These are phyloP conservation scores for Tricholoma bakamatsutake DNA, from an alignment of 768 basidiomycete genomes.

Conservation along the genomic window DNA sequence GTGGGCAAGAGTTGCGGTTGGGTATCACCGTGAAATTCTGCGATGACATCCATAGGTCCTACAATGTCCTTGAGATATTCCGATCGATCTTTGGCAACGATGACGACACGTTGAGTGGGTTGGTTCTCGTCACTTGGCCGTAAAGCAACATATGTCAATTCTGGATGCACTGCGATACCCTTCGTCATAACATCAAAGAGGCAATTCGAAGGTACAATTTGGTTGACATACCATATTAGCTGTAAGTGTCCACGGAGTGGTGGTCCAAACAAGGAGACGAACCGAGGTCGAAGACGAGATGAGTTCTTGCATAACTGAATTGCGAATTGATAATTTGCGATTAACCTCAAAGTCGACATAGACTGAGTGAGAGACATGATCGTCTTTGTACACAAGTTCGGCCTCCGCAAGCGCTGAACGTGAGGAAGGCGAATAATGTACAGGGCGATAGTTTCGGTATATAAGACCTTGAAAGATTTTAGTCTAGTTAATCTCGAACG, in stretches of 20 bases:
- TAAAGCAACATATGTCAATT: constrained; percentile 61
- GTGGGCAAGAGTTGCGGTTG: background rate
- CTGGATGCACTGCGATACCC: constrained; percentile 85
- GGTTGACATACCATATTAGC: constrained; percentile 76
- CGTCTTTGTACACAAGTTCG: constrained; percentile 85
- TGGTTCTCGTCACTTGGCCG: constrained; percentile 15
- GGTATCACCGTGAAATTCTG: constrained; percentile 30
- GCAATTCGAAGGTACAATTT: background rate
- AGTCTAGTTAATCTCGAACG: background rate
- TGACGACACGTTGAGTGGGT: constrained; percentile 23
- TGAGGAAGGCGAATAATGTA: constrained; percentile 94
- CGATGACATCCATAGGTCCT: constrained; percentile 30
- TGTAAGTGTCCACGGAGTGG: constrained; percentile 95
- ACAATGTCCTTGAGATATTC: constrained; percentile 31
- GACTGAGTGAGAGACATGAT: constrained; percentile 82
- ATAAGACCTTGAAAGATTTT: constrained; percentile 62
- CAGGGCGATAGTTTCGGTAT: constrained; percentile 81
- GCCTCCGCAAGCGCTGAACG: constrained; percentile 93
- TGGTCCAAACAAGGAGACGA: constrained; percentile 87
- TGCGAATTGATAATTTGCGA: constrained; percentile 13
- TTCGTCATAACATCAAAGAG: constrained; percentile 22
- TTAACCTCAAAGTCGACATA: constrained; percentile 78
- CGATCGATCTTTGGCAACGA: constrained; percentile 50
- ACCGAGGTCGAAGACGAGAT: constrained; percentile 28
- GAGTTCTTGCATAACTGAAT: constrained; percentile 24